phyloP scores from a whole-genome alignment of 2,329 filamentous ascomycete species.

The Aspergillus cejpii region DNA sequence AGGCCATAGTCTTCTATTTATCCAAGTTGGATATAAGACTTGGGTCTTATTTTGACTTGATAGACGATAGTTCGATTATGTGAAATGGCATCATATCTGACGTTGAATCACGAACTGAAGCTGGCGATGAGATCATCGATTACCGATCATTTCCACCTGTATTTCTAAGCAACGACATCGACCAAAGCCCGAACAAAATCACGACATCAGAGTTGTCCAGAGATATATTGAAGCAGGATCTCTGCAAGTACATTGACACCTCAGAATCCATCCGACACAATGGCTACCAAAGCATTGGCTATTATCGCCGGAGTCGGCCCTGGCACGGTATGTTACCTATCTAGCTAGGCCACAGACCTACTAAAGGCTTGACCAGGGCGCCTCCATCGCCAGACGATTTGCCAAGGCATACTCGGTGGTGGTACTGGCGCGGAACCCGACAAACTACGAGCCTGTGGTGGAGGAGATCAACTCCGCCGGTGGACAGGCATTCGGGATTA shows the following conservation, averaged over 20 bases:
- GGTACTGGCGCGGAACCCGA: constrained; percentile 52
- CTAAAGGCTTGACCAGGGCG: constrained; percentile 49
- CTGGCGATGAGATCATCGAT: background rate
- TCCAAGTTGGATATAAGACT: background rate
- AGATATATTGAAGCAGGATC: background rate
- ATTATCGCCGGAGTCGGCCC: constrained; percentile 45
- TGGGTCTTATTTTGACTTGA: background rate
- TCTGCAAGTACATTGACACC: too few species aligned
- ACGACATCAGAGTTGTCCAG: constrained; percentile 10
- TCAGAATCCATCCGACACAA: too few species aligned
- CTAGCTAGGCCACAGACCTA: background rate
- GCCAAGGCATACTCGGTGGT: constrained; percentile 53
- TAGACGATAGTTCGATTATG: background rate
- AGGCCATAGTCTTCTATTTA: background rate
- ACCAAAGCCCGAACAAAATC: constrained; percentile 10
- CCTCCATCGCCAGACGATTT: constrained; percentile 55
- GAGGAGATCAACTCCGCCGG: constrained; percentile 54
- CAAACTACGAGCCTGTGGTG: constrained; percentile 51
- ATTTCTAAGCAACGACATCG: constrained; percentile 16
- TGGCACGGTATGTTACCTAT: constrained; percentile 33
- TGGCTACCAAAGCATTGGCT: constrained; percentile 39
- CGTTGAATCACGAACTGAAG: too few species aligned
- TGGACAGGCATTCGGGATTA: constrained; percentile 55
- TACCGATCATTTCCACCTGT: background rate
- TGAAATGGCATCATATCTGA: background rate